These are phyloP conservation scores for Osmanthus fragrans DNA, from an alignment of 257 asterid species.

Conservation along the genomic window DNA sequence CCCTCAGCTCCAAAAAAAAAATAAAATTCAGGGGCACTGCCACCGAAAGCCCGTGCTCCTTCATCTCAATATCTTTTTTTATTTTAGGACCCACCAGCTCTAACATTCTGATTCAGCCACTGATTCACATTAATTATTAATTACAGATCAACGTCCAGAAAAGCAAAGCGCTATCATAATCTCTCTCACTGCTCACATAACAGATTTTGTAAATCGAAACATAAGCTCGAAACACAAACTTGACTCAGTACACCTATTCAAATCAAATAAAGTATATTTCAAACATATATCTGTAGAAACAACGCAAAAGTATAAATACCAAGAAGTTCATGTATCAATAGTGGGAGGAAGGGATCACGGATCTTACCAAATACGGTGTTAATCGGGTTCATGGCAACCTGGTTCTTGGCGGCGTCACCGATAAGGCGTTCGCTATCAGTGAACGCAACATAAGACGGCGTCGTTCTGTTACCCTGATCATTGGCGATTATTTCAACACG, in stretches of 20 bases:
- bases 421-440: conserved; percentile 79
- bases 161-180: background rate
- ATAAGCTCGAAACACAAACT: background rate
- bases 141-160: background rate
- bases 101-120: too few species aligned
- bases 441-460: conserved; percentile 79
- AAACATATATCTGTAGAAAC: background rate
- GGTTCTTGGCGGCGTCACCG: conserved; percentile 97
- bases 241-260: background rate
- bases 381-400: conserved; percentile 85
- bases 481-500: conserved; percentile 88
- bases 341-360: background rate
- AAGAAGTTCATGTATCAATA: background rate
- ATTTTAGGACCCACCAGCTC: too few species aligned
- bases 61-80: too few species aligned
- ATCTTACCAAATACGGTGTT: conserved; percentile 80
- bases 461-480: conserved; percentile 87
- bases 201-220: background rate
- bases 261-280: background rate
- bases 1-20: too few species aligned
- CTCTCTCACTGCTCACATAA: background rate
- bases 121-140: background rate
- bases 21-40: too few species aligned
- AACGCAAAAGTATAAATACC: background rate
- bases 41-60: too few species aligned